phyloP scores from a whole-genome alignment of 768 basidiomycete species.

The Cystofilobasidium ferigula region DNA sequence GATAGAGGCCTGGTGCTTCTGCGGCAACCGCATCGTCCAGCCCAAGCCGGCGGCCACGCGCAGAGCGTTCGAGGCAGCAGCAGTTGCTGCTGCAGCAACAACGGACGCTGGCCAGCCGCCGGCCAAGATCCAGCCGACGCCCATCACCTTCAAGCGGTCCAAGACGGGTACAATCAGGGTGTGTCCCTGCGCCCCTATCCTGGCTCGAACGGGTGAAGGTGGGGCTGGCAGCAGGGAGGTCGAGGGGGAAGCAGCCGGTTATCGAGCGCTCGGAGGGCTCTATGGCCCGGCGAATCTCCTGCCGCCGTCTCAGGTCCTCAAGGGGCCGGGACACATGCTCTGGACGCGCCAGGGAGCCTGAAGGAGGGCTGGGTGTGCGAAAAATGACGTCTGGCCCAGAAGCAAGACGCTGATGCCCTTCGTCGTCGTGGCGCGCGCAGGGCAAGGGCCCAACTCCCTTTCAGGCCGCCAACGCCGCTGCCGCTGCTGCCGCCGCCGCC shows the following conservation, averaged over 20 bases:
- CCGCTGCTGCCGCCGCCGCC: background rate
- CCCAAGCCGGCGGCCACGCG: background rate
- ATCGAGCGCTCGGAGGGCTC: no score
- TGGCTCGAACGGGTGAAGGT: background rate
- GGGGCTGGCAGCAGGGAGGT: background rate
- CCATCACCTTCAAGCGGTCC: slow-evolving; percentile 16
- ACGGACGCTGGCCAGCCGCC: background rate
- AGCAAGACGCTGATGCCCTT: no score
- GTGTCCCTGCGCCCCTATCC: background rate
- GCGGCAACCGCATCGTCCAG: slow-evolving; percentile 20
- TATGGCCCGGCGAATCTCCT: no score
- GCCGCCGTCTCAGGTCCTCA: no score
- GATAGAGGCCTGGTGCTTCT: slow-evolving; percentile 21
- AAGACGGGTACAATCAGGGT: slow-evolving; percentile 23
- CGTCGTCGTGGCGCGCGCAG: no score
- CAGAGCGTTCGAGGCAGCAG: background rate
- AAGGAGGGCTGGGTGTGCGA: no score
- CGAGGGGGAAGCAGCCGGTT: background rate
- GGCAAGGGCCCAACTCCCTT: background rate
- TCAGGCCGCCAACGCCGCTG: slow-evolving; percentile 7
- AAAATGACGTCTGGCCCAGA: no score
- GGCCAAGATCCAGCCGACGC: slow-evolving; percentile 20
- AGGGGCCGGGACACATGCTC: no score
- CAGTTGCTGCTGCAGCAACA: background rate
- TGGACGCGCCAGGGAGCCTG: no score